Base-by-base conservation (phyloP, 257 asterid species). In the Solanum lycopersicoides region DNA sequence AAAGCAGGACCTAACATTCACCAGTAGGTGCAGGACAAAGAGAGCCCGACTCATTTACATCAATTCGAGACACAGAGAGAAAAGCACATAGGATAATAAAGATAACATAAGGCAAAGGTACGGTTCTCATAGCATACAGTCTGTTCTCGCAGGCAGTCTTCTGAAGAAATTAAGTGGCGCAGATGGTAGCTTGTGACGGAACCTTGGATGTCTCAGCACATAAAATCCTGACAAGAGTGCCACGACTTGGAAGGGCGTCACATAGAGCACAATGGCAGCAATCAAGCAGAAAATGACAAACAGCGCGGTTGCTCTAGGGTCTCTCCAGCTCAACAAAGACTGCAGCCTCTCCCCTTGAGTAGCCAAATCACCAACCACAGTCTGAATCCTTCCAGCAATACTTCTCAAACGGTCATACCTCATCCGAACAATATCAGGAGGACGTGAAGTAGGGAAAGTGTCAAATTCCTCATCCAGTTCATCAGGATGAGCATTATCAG, bases 361-460 rank as follows among this genome's bases (percentile, higher is more conserved):
- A 35, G 89, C 89, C 87, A 88, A 45, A 6, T 88, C 89, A 44
- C 89, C 89, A 34, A 88, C 79, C 60, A 72, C 87, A 14, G 85
- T 83, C 87, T 88, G 89, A 12, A 88, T 83, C 76, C 86, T 84
- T 25, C 89, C 87, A 2, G 87, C 87, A 35, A 83, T 53, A 39
- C 68, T 83, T 72, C 89, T 83, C 72, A 88, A 69, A 18, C 89
- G 89, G 75, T 88, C 89, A 88, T 88, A 88, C 47, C 89, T 84
- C 89, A 84, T 88, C 39, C 86, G 21, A 13, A 87, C 86, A 16
- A 80, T 12, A 16, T 87, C 89, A 37, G 86, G 47, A n/a, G 82
- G 56, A 11, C 87, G 32, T 30, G 87, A 18, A 37, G 89, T 84
- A 16, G 89, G 89, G 47, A 88, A 88, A 25, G 89, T 84, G 45